These are phyloP conservation scores for Emericellopsis terricola DNA, from an alignment of 495 filamentous ascomycete species.

Conservation along the genomic window DNA sequence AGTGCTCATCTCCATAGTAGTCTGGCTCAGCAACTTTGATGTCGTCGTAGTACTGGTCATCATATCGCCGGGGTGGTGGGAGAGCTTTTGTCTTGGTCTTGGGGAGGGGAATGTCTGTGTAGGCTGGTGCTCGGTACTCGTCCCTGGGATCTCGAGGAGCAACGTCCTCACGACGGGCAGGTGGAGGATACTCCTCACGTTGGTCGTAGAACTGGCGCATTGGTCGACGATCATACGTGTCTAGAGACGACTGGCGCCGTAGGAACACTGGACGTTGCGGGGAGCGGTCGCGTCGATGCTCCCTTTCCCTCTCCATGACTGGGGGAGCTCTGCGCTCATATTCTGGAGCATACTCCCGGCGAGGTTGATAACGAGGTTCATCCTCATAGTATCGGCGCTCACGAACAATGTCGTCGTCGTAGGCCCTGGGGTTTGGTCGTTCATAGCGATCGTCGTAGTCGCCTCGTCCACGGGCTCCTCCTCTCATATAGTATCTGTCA, in stretches of 20 bases:
- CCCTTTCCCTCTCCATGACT: slow-evolving; percentile 15
- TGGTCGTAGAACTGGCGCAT: slow-evolving; percentile 24
- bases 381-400: slow-evolving; percentile 24
- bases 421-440: slow-evolving; percentile 10
- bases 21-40: slow-evolving; percentile 51
- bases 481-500: slow-evolving; percentile 10
- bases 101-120: slow-evolving; percentile 27
- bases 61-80: slow-evolving; percentile 31
- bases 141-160: slow-evolving; percentile 6
- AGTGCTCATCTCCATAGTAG: slow-evolving; percentile 50
- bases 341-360: slow-evolving; percentile 11
- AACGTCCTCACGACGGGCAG: slow-evolving; percentile 9
- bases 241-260: slow-evolving; percentile 26
- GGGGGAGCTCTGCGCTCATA: slow-evolving; percentile 11
- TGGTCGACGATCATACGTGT: slow-evolving; percentile 31
- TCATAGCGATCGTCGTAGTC: slow-evolving; percentile 15
- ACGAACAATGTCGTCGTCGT: slow-evolving; percentile 18
- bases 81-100: slow-evolving; percentile 27
- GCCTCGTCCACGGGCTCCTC: slow-evolving; percentile 9
- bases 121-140: slow-evolving; percentile 26
- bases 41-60: slow-evolving; percentile 31
- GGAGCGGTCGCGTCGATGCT: slow-evolving; percentile 4
- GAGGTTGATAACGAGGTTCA: slow-evolving; percentile 7
- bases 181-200: slow-evolving; percentile 27
- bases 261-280: slow-evolving; percentile 15